Evolutionary conservation across 805 yeast species (phyloP).

Genomic region (Zygosaccharomyces lentus): DNA sequence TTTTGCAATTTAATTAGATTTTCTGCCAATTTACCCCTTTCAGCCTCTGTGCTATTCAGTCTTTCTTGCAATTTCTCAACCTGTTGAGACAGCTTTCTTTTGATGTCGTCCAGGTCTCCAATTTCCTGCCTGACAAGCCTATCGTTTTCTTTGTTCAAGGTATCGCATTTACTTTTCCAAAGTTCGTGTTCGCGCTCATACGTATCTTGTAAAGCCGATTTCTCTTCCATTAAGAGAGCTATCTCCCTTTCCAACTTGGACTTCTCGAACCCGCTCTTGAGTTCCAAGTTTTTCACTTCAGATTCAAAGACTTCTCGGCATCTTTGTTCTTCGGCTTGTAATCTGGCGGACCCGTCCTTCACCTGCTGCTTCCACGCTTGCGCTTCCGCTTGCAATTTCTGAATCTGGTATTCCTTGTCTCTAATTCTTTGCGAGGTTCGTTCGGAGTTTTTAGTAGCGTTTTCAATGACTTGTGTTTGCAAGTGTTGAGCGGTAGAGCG

Average conservation of each 20-base stretch:
- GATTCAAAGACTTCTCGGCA: conserved; percentile 9
- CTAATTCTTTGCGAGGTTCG: conserved; percentile 16
- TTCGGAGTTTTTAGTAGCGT: conserved; percentile 21
- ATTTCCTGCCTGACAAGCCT: conserved; percentile 14
- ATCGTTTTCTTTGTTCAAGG: conserved; percentile 19
- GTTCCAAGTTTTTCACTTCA: conserved; percentile 12
- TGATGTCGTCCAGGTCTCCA: conserved; percentile 13
- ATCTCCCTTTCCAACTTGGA: conserved; percentile 17
- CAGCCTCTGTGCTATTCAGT: conserved; percentile 9
- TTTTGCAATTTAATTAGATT: conserved; percentile 23
- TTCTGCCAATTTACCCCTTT: conserved; percentile 18
- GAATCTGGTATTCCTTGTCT: conserved; percentile 20
- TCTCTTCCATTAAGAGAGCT: conserved; percentile 17
- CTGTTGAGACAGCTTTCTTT: conserved; percentile 13
- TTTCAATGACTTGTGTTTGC: conserved; percentile 21
- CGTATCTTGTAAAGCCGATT: conserved; percentile 16
- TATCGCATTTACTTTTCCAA: conserved; percentile 17
- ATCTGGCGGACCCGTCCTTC: conserved; percentile 2
- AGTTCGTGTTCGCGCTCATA: conserved; percentile 16
- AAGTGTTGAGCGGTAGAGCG: conserved; percentile 9
- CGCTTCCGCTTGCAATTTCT: conserved; percentile 4
- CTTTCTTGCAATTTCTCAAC: conserved; percentile 15
- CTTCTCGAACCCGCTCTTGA: conserved; percentile 13
- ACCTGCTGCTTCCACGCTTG: conserved; percentile 7
- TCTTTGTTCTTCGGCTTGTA: conserved; percentile 4